Base-by-base conservation (phyloP, 352 stramenopile species). In the Phytophthora ramorum region DNA sequence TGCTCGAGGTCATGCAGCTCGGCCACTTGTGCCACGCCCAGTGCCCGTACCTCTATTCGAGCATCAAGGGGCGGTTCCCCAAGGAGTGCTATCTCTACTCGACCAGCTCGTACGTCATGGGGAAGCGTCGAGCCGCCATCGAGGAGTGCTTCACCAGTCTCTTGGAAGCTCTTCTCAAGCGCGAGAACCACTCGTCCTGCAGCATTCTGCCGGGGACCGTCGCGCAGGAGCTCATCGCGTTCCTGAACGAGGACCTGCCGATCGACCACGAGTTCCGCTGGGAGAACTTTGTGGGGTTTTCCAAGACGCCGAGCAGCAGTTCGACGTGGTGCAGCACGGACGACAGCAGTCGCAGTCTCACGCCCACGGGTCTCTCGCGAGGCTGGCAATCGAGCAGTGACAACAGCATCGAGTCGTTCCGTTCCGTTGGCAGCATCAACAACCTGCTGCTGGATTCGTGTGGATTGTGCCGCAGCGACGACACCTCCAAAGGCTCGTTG, bases 31-130 rank as follows among this genome's bases (percentile, higher is more conserved):
- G 80, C 45, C 61, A 76, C 26, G 80, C 70, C 26, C 56, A 60
- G 26, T 89, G 80, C 48, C 76, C 78, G 22, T 91, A 81, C 66
- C 61, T 90, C 30, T 93, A 87, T 70, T 85, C 85, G 73, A 87
- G 72, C 52, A 61, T 79, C 30, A 84, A 81, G 19, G 78, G 82
- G 19, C 77, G 85, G 26, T 92, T 93, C 66, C 83, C 83, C 0
- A 79, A 81, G 1, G 69, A 89, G 19, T 76, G 74, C 34, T 87
- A 83, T 40, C 17, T 89, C 32, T 63, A 50, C 34, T 76, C 64
- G 43, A 73, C 70, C 56, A 88, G 81, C 35, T 73, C 66, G 7
- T 72, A 70, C 60, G 57, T 64, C 26, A 66, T 79, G 24, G 63
- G 79, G 12, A 72, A 70, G 43, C 70, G 78, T 6, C 55, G 67